Conservation (phyloP, 306 rosid genomes). For the Mimosa pudica region DNA sequence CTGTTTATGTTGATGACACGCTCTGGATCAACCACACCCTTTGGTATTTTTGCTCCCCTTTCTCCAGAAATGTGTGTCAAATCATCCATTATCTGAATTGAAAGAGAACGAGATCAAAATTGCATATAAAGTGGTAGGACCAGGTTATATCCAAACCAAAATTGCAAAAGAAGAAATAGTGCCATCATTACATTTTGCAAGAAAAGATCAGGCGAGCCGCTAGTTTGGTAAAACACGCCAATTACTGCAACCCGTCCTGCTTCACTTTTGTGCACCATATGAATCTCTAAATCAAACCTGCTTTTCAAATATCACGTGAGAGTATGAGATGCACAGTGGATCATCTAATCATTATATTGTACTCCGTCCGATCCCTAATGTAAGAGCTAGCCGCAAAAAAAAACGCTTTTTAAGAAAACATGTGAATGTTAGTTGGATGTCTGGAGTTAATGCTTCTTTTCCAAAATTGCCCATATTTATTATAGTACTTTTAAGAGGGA, state of each 20-base stretch:
- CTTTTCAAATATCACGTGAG: background rate
- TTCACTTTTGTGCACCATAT: conserved; percentile 47
- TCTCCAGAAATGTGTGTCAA: conserved; percentile 20
- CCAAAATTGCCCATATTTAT: no score
- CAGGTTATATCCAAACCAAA: no score
- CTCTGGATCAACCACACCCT: conserved; percentile 40
- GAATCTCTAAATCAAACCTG: conserved; percentile 50
- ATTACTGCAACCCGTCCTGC: conserved; percentile 44
- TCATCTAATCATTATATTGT: background rate
- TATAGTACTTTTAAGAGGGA: no score
- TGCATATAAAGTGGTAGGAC: background rate
- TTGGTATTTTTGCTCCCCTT: background rate
- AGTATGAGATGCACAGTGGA: no score
- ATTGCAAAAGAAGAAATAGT: no score
- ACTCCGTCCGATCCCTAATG: no score
- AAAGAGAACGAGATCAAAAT: background rate
- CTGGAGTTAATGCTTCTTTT: no score
- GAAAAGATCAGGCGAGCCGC: conserved; percentile 40
- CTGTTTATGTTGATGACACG: conserved; percentile 21
- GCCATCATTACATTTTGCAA: conserved; percentile 35
- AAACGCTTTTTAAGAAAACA: no score
- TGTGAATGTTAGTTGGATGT: no score
- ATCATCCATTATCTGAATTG: conserved; percentile 28
- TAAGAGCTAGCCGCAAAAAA: no score
- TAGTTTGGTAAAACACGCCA: conserved; percentile 41